A percentile compares a stretch with the other conserved stretches of the same genome.
phyloP scores from a whole-genome alignment of 139 green algal genomes.

The Picochlorum sp. region DNA sequence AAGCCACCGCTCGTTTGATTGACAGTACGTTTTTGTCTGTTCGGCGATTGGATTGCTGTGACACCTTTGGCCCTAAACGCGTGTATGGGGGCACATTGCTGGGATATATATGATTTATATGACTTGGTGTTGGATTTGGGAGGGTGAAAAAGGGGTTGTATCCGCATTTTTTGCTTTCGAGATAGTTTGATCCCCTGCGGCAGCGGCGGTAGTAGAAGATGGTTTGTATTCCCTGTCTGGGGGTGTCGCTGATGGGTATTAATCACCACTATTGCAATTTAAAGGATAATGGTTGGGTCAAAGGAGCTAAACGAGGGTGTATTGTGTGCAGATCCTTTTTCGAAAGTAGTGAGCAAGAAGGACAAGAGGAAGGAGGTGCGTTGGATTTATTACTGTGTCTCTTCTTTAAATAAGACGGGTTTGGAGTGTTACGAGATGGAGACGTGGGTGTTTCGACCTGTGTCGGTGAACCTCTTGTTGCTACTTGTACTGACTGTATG shows the following conservation, averaged over 20 bases:
- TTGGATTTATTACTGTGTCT: background rate
- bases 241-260: no score
- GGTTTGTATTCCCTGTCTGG: background rate
- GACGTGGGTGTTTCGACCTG: background rate
- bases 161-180: background rate
- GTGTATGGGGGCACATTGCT: no score
- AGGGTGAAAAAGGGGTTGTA: background rate
- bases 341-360: conserved; percentile 24
- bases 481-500: background rate
- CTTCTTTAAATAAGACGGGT: background rate
- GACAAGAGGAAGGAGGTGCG: conserved; percentile 36
- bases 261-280: no score
- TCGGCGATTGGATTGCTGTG: background rate
- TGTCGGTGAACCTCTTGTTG: background rate
- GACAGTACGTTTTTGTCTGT: conserved; percentile 30
- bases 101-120: no score
- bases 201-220: background rate
- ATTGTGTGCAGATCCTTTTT: conserved; percentile 36
- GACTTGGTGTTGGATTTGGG: background rate
- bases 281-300: no score
- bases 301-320: no score
- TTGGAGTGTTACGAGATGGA: background rate
- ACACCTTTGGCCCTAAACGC: background rate
- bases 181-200: background rate
- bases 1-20: conserved; percentile 39